Evolutionary conservation across 2,329 filamentous ascomycete species (phyloP), one percentile per base, ranked within the genome.

Genomic region (Aureobasidium sp.): DNA sequence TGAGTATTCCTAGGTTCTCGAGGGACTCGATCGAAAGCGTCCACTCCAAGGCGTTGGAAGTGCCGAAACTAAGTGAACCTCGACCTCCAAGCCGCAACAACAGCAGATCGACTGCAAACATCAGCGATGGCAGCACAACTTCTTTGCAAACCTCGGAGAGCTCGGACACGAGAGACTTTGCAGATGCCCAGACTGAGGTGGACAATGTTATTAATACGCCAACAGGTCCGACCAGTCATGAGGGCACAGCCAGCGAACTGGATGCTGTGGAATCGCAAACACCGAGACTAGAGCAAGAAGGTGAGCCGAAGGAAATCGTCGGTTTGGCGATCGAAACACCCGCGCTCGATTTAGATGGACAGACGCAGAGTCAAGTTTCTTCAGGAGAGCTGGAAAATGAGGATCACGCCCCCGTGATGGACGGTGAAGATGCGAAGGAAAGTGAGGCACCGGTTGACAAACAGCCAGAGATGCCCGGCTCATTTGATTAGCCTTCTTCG

Each of bases 81-180:
- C 47, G 47, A 50, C 45, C 45, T 5, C 48, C 59, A 16, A 61
- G 34, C 32, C 57, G 57, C 16, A 54, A 54, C 30, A 59, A 59
- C 32, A 45, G 57, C 27, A 41, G 36, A 34, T 49, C 45, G 3
- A n/a, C 27, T 29, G 45, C 8, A 6, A 48, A 30, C 13, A 8
- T 42, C 21, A 47, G 39, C 21, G 48, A 42, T n/a, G 47, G 30
- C 47, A 55, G 42, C 32, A 41, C 58, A 11, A 42, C 45, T 6
- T 48, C 49, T 16, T 11, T 41, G 9, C 32, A 55, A 1, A 53
- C 39, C 9, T 45, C 49, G 3, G 50, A 54, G 25, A 45, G 39
- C 8, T 61, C 59, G 3, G 59, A 61, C 25, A 54, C 42, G 15
- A 52, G 49, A 47, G 59, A 61, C 30, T 61, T 61, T 41, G 59